Conservation (phyloP, 495 filamentous ascomycete genomes). For the Penicillium diatomitis region DNA sequence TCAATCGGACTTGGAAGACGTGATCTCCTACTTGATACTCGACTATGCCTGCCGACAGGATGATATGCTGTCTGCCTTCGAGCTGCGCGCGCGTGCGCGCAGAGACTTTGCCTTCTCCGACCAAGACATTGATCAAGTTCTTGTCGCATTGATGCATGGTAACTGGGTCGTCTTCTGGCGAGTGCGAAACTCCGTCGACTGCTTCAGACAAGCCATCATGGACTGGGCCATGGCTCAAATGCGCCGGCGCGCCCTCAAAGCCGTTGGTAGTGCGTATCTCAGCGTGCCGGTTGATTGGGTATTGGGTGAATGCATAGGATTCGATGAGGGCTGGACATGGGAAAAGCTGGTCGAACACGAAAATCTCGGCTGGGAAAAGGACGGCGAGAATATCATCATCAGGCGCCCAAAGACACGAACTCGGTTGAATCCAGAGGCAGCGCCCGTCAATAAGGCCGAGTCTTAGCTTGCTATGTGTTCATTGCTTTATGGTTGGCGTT, state of each 20-base stretch:
- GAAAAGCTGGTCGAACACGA: constrained; percentile 51
- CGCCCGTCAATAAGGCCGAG: constrained; percentile 10
- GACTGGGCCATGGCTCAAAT: constrained; percentile 67
- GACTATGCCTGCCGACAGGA: constrained; percentile 79
- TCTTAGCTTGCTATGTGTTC: background rate
- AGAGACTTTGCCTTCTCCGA: constrained; percentile 48
- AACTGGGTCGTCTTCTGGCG: constrained; percentile 76
- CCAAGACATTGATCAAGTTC: constrained; percentile 52
- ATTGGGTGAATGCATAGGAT: constrained; percentile 37
- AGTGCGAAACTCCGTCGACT: constrained; percentile 61
- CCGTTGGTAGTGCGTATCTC: constrained; percentile 74
- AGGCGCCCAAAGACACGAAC: constrained; percentile 41
- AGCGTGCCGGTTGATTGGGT: constrained; percentile 50
- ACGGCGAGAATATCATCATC: constrained; percentile 61
- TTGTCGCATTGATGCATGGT: constrained; percentile 64
- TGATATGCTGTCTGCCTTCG: constrained; percentile 64
- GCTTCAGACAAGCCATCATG: constrained; percentile 65
- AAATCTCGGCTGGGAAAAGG: constrained; percentile 73
- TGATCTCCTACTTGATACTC: constrained; percentile 70
- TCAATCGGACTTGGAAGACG: constrained; percentile 60
- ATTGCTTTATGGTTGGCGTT: no score
- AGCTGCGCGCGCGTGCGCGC: constrained; percentile 39
- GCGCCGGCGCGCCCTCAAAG: constrained; percentile 65
- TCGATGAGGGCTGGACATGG: constrained; percentile 66
- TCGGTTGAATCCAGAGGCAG: constrained; percentile 13